phyloP scores from a whole-genome alignment of 1,139 yeast species.

The Blastobotrys malaysiensis region DNA sequence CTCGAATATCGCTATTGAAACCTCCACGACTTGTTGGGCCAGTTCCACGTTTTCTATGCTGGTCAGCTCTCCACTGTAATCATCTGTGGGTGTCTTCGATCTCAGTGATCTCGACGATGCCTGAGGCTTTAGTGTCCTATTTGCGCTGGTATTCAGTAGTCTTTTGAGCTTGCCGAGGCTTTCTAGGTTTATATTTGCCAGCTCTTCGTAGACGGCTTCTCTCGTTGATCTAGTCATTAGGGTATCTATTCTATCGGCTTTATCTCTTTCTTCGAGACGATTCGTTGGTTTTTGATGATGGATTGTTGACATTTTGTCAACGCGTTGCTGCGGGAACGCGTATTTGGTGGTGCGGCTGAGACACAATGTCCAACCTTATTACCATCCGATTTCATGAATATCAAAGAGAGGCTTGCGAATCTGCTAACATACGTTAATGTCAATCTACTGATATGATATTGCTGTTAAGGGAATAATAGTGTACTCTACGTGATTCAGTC shows the following conservation, averaged over 20 bases:
- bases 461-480: too few species aligned
- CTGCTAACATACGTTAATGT: too few species aligned
- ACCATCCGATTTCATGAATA: too few species aligned
- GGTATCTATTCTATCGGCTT: neutral
- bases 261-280: neutral
- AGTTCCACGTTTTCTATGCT: constrained; percentile 6
- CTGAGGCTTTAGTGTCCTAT: neutral
- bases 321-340: constrained; percentile 1
- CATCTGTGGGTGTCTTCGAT: neutral
- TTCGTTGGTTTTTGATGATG: neutral
- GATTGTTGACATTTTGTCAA: neutral
- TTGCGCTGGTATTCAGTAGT: neutral
- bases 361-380: too few species aligned
- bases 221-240: neutral
- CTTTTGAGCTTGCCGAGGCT: neutral
- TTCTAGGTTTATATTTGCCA: neutral
- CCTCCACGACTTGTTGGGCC: constrained; percentile 12
- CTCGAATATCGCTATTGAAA: constrained; percentile 12
- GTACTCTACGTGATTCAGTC: too few species aligned
- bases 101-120: neutral
- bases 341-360: neutral
- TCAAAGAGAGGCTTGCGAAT: too few species aligned
- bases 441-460: too few species aligned
- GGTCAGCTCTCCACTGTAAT: neutral
- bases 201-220: neutral